These are phyloP conservation scores for Tolypocladium tundrense DNA, from an alignment of 2,329 filamentous ascomycete genomes.

Conservation along the genomic window DNA sequence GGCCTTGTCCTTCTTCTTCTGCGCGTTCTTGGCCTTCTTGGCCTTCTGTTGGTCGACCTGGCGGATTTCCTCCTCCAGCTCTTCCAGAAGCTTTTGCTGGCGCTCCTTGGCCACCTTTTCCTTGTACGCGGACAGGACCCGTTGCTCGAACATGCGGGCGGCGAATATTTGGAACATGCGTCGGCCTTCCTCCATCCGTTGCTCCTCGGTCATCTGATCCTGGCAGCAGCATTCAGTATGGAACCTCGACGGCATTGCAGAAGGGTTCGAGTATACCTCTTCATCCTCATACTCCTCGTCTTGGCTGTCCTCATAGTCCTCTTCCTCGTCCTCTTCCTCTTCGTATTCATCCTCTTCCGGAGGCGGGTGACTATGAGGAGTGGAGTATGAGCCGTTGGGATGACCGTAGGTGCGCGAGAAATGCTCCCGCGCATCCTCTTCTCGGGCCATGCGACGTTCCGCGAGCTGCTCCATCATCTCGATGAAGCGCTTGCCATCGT, in stretches of 20 bases:
- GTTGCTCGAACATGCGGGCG: constrained; percentile 97
- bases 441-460: constrained; percentile 91
- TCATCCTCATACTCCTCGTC: constrained; percentile 68
- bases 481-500: constrained; percentile 98
- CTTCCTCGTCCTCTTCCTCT: constrained; percentile 53
- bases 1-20: constrained; percentile 92
- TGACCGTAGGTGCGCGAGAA: constrained; percentile 50
- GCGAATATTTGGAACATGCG: constrained; percentile 99
- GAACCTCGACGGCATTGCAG: constrained; percentile 26
- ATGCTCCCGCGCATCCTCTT: constrained; percentile 67
- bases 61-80: constrained; percentile 76
- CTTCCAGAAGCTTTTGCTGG: constrained; percentile 81
- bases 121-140: constrained; percentile 91
- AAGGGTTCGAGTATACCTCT: constrained; percentile 50
- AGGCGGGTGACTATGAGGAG: constrained; percentile 62
- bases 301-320: constrained; percentile 52
- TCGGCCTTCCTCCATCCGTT: constrained; percentile 96
- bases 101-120: constrained; percentile 94
- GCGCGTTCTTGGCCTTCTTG: constrained; percentile 87
- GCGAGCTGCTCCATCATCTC: constrained; percentile 99
- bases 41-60: constrained; percentile 71
- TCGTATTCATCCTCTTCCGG: constrained; percentile 69
- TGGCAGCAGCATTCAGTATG: constrained; percentile 42
- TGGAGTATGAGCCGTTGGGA: constrained; percentile 49
- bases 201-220: constrained; percentile 96